Evolutionary conservation across 495 filamentous ascomycete genomes (phyloP), one percentile per base, ranked within the genome.

Genomic region (Hypoxylon fragiforme): DNA sequence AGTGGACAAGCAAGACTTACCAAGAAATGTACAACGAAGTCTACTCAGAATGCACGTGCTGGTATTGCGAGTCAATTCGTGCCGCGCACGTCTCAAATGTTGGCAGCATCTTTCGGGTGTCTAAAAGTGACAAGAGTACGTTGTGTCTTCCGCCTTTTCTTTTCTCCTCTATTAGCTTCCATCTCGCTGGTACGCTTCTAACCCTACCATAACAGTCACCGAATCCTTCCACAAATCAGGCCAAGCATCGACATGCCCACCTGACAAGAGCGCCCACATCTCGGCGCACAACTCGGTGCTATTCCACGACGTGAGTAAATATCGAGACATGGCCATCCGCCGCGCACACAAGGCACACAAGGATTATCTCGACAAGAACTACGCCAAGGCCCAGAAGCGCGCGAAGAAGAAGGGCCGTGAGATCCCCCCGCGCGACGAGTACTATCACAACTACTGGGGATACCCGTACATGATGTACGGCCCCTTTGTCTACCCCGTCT

Each of bases 21-120:
- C 77, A 85, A 57, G 81, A 84, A 26, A 73, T 70, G 13, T 84
- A 76, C 60, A 72, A 75, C 6, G 79, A 86, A 50, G 78, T 87
- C 19, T 95, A 94, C 68, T 86, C 80, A 21, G 86, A 89, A 68
- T 95, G 91, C 64, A 90, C 85, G 3, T 96, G 91, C 70, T 95
- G 91, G 89, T 92, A 91, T 66, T 96, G 91, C 72, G 90, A 94
- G 63, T 66, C 85, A 15, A 82, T 88, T 53, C 85, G 90, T 9
- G 80, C 81, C 28, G 68, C 80, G 7, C 81, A 87, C 66, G 74
- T 78, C 24, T 81, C 77, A 15, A 51, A 68, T 4, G 26, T 79
- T 15, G 69, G 67, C 14, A 69, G 65, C 36, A 39, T 70, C 7
- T 64, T 81, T 7, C 64, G 71, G 11, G 44, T 75, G 1, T 76